These are phyloP conservation scores for Canavalia ensiformis DNA, from an alignment of 306 rosid species.

Conservation along the genomic window DNA sequence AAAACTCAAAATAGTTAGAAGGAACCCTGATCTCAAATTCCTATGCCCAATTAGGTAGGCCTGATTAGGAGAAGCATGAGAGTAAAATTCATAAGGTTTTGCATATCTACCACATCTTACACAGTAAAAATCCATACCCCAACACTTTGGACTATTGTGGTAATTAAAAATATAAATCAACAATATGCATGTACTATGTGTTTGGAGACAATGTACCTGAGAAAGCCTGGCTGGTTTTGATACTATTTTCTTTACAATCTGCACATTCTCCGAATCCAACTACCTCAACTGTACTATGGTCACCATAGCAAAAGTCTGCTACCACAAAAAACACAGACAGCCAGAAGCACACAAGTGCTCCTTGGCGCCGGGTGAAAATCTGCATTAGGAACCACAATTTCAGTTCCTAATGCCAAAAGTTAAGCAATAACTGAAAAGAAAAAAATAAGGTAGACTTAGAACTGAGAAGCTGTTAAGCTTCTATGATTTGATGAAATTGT, in stretches of 20 bases:
- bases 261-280: slow-evolving; percentile 87
- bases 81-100: neutral
- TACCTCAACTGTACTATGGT: slow-evolving; percentile 68
- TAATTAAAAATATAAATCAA: neutral
- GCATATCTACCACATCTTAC: neutral
- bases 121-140: neutral
- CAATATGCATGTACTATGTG: neutral
- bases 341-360: slow-evolving; percentile 71
- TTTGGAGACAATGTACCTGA: slow-evolving; percentile 60
- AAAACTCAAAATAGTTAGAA: neutral
- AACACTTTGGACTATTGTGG: neutral
- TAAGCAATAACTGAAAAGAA: slow-evolving; percentile 7
- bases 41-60: neutral
- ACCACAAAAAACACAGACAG: slow-evolving; percentile 54
- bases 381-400: slow-evolving; percentile 57
- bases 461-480: slow-evolving; percentile 53
- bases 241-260: slow-evolving; percentile 68
- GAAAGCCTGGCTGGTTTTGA: slow-evolving; percentile 71
- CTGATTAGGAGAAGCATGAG: neutral
- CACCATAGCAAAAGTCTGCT: slow-evolving; percentile 61
- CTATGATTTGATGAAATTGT: slow-evolving; percentile 1
- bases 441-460: slow-evolving; percentile 7
- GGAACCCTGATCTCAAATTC: neutral
- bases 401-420: slow-evolving; percentile 7
- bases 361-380: slow-evolving; percentile 45